Evolutionary conservation across 495 filamentous ascomycete species (phyloP).

Genomic region (Aspergillus olivimuriae): DNA sequence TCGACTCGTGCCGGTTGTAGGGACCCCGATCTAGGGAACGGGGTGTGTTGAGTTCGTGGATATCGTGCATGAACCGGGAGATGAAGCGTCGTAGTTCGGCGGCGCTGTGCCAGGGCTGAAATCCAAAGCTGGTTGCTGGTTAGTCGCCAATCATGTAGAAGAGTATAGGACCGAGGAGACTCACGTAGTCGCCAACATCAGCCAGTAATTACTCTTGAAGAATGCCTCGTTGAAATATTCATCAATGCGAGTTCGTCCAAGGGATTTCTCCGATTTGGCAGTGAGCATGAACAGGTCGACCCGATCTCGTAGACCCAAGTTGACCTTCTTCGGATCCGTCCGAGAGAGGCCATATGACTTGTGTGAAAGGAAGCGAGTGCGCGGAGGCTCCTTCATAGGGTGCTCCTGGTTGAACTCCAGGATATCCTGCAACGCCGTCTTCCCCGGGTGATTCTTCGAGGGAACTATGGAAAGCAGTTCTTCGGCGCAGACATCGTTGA

Average conservation of each 20-base stretch:
- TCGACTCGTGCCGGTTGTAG: slow-evolving; percentile 36
- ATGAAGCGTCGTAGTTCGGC: slow-evolving; percentile 28
- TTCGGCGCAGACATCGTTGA: slow-evolving; percentile 31
- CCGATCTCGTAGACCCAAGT: slow-evolving; percentile 21
- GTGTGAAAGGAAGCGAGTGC: slow-evolving; percentile 13
- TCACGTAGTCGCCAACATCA: slow-evolving; percentile 30
- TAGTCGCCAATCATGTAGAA: no score
- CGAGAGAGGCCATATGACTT: slow-evolving; percentile 5
- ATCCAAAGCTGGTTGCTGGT: slow-evolving; percentile 34
- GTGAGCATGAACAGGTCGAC: slow-evolving; percentile 26
- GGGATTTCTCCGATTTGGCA: slow-evolving; percentile 22
- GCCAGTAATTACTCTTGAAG: slow-evolving; percentile 37
- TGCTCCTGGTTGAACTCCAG: slow-evolving; percentile 14
- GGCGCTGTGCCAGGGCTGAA: slow-evolving; percentile 37
- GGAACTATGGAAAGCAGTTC: slow-evolving; percentile 31
- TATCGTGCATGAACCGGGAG: slow-evolving; percentile 18
- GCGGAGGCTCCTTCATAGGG: slow-evolving; percentile 1
- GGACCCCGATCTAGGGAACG: slow-evolving; percentile 23
- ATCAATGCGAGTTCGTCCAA: slow-evolving; percentile 29
- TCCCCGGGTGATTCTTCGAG: slow-evolving; percentile 15
- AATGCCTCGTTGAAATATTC: slow-evolving; percentile 31
- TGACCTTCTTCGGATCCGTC: slow-evolving; percentile 10
- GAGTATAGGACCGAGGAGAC: no score
- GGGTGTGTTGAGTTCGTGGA: slow-evolving; percentile 20
- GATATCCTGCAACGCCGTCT: slow-evolving; percentile 25